A percentile compares a stretch with the other conserved stretches of the same genome.
These are phyloP conservation scores for Collybia mongolica DNA, from an alignment of 768 basidiomycete species.

Conservation along the genomic window DNA sequence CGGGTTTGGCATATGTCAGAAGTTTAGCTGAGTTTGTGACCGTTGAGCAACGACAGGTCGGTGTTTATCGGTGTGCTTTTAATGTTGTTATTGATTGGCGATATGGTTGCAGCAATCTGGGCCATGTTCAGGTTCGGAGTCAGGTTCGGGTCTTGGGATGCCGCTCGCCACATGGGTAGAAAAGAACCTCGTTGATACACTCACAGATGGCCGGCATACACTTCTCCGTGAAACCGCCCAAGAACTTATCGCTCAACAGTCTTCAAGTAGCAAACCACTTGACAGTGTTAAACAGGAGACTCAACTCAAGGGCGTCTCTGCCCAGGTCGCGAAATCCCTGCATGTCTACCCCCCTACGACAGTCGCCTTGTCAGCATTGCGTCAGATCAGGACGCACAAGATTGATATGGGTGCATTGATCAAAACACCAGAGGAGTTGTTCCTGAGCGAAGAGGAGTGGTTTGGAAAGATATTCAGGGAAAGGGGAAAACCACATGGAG, in stretches of 20 bases:
- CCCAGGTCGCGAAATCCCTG: constrained; percentile 39
- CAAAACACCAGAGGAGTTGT: constrained; percentile 44
- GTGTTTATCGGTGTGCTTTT: constrained; percentile 6
- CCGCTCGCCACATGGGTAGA: constrained; percentile 43
- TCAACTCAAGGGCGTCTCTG: constrained; percentile 16
- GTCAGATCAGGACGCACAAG: constrained; percentile 43
- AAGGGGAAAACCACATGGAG: constrained; percentile 17
- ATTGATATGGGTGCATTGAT: constrained; percentile 56
- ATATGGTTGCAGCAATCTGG: background rate
- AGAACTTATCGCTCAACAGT: constrained; percentile 19
- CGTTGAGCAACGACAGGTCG: constrained; percentile 22
- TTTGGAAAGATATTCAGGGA: constrained; percentile 41
- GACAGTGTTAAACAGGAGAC: constrained; percentile 4
- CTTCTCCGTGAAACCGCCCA: constrained; percentile 41
- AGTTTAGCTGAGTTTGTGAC: constrained; percentile 74
- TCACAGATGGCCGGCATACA: constrained; percentile 47
- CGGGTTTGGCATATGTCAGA: constrained; percentile 73
- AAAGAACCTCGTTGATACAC: constrained; percentile 39
- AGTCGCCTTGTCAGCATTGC: constrained; percentile 36
- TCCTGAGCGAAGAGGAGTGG: constrained; percentile 53
- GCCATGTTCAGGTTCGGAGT: constrained; percentile 14
- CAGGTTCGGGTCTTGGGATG: constrained; percentile 29
- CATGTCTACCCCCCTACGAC: constrained; percentile 41
- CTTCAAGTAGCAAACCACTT: background rate
- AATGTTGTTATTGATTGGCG: background rate